Evolutionary conservation across 352 stramenopile genomes (phyloP), one percentile per base, ranked within the genome.

Genomic region (Phytophthora litchii): DNA sequence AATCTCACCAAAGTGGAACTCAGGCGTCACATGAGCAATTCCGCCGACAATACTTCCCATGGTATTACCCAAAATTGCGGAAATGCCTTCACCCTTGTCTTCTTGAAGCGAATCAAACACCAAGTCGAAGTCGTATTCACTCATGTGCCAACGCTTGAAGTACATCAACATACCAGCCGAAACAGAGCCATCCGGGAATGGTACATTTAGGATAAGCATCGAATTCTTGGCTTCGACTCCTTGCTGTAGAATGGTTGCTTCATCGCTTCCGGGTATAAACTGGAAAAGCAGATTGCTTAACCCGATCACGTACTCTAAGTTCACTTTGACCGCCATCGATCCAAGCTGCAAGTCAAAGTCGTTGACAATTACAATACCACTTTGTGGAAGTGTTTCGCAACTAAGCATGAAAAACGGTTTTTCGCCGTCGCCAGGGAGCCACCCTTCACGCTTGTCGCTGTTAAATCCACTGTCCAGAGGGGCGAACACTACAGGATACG

Each of bases 381-480:
- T 76, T 54, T 88, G 73, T 2, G 80, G 79, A n/a, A 78, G 66
- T 6, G 78, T 90, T 37, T 91, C 83, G 14, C 89, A 60, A 2
- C 64, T 78, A 8, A 96, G 44, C 27, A 55, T 75, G 51, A 96
- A 80, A 46, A 92, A 94, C 19, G 87, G 85, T 8, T 52, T 62
- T 51, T 96, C 87, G 8, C 84, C 83, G 7, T 94, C 70, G 3
- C 82, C 66, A n/a, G 83, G 81, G 16, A 92, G 59, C 87, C 87
- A 96, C 4, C 81, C 86, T 56, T 96, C 87, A 11, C 77, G 83
- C 54, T 92, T 92, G 61, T 96, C 81, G 43, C 85, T 94, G 48
- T 94, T 96, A 49, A 89, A 96, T 0, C 87, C 87, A 58, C 76
- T 91, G 44, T 96, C 83, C n/a, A 91, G 46, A 3, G 87, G 87